A percentile compares a stretch with the other conserved stretches of the same genome.
Evolutionary conservation across 768 basidiomycete genomes (phyloP).

Genomic region (Hydnomerulius pinastri): DNA sequence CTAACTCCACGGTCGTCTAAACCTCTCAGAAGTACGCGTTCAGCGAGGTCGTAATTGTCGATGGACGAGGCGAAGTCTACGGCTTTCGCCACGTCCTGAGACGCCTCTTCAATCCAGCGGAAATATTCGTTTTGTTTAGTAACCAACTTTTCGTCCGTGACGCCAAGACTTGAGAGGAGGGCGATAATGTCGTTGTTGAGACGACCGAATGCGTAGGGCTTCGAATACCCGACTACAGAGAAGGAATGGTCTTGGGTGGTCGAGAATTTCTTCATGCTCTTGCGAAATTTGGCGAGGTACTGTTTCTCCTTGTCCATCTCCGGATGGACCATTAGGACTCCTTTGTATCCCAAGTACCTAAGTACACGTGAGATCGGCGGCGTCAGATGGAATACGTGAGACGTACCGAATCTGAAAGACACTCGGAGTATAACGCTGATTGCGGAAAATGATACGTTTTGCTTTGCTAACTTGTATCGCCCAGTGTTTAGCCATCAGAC

Average conservation of each 20-base stretch:
- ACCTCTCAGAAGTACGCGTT: constrained; percentile 56
- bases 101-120: constrained; percentile 55
- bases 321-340: constrained; percentile 68
- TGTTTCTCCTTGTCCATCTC: constrained; percentile 49
- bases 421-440: constrained; percentile 56
- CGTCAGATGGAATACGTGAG: not conserved
- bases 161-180: constrained; percentile 63
- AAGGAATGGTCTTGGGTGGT: constrained; percentile 59
- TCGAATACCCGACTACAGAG: constrained; percentile 66
- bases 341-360: constrained; percentile 73
- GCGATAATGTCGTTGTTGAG: constrained; percentile 73
- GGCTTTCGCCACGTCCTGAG: constrained; percentile 47
- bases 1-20: constrained; percentile 46
- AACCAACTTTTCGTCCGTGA: constrained; percentile 53
- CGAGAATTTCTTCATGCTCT: constrained; percentile 72
- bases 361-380: not conserved
- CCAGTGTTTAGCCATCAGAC: constrained; percentile 56
- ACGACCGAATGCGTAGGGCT: constrained; percentile 63
- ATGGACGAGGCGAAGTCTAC: constrained; percentile 58
- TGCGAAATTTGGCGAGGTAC: constrained; percentile 57
- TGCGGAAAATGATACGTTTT: constrained; percentile 58
- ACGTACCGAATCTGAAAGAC: constrained; percentile 64
- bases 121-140: constrained; percentile 61
- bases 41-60: constrained; percentile 49
- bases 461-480: constrained; percentile 52